Percentiles rank a stretch among this genome's conserved stretches.
phyloP scores from a whole-genome alignment of 768 basidiomycete genomes.

The Hypsizygus marmoreus region DNA sequence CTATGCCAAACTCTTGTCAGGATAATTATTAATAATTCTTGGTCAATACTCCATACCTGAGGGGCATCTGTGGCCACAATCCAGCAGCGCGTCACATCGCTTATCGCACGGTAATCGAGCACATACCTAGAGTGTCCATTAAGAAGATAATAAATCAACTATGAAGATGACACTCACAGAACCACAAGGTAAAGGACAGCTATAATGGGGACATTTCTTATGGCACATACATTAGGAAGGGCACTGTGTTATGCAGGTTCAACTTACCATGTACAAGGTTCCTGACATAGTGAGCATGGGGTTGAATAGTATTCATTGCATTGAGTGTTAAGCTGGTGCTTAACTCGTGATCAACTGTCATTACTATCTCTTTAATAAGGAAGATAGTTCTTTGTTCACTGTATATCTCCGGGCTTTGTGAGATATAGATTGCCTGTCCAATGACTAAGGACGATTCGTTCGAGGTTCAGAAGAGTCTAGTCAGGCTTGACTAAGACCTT shows the following conservation, averaged over 20 bases:
- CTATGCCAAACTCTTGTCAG: conserved; percentile 29
- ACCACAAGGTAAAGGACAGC: conserved; percentile 66
- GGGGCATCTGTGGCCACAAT: conserved; percentile 67
- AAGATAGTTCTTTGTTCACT: too few species aligned
- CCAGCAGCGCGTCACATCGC: conserved; percentile 47
- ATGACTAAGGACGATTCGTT: too few species aligned
- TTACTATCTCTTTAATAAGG: too few species aligned
- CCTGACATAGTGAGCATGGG: conserved; percentile 64
- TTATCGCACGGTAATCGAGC: conserved; percentile 63
- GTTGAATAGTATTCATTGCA: conserved; percentile 51
- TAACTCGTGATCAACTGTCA: too few species aligned
- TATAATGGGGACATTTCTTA: conserved; percentile 56
- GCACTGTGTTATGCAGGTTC: not conserved
- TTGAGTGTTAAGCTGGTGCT: too few species aligned
- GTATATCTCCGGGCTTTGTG: too few species aligned
- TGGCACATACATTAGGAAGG: conserved; percentile 1
- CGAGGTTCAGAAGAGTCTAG: too few species aligned
- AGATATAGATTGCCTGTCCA: too few species aligned
- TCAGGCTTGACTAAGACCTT: too few species aligned
- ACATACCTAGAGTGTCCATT: conserved; percentile 48
- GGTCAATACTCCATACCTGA: conserved; percentile 46
- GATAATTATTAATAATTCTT: not conserved
- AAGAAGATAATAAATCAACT: not conserved
- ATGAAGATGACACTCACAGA: conserved; percentile 46
- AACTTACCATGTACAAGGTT: conserved; percentile 56